Evolutionary conservation across 2,329 filamentous ascomycete genomes (phyloP), one percentile per base, ranked within the genome.

Genomic region (Whalleya microplaca): DNA sequence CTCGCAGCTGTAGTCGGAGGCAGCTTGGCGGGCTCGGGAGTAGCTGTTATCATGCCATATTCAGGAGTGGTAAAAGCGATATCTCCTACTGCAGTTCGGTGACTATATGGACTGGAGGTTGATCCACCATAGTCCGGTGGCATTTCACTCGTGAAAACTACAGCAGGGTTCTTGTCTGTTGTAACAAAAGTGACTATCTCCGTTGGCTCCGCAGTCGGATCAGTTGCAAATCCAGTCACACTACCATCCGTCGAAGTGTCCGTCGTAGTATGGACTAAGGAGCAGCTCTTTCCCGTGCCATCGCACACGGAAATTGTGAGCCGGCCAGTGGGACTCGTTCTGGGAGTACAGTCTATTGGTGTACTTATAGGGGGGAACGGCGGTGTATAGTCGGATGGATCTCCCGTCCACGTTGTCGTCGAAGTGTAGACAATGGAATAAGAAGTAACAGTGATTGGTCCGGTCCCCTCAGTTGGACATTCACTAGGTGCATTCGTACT

Each of bases 121-220:
- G 61, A 53, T 14, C 66, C 63, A 45, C 73, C 74, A 59, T 79
- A 81, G 58, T 69, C 62, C 0, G 79, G 78, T 4, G 73, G 69
- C 3, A 66, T 56, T 16, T 75, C 68, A 2, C 75, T 71, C 1
- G 77, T 65, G 56, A 73, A 77, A 2, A 82, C 74, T 16, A 83
- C 78, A 8, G 78, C 75, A 0, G 82, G 81, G 53, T 84, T 84
- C 65, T 83, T 84, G 65, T 83, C 81, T 2, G 81, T 83, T 2
- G 80, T 83, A 48, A 80, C 66, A 45, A 82, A 77, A 2, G 76
- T 80, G 45, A 80, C 62, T 5, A 76, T 76, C 21, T 64, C 41
- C 40, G 44, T 47, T 21, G 62, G 60, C 32, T 59, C 62, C 45
- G 51, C 58, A 9, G 59, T 59, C 19, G 50, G 58, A n/a, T n/a